A percentile compares a stretch with the other conserved stretches of the same genome.
Conservation (phyloP, 1,284 basidiomycete species). For the Cutaneotrichosporon sp. region DNA sequence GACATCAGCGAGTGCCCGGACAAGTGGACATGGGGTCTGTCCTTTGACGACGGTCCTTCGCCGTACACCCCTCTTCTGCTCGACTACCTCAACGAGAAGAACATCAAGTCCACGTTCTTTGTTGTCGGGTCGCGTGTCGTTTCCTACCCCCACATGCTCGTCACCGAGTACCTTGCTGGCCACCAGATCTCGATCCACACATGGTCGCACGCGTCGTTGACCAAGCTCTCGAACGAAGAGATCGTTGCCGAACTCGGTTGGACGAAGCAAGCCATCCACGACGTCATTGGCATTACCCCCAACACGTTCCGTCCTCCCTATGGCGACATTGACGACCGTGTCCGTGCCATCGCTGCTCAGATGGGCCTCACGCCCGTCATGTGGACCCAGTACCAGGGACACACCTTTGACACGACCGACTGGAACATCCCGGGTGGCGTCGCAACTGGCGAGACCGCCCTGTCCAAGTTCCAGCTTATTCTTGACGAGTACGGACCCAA, state of each 20-base stretch:
- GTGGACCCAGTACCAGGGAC: slow-evolving; percentile 41
- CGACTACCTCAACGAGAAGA: slow-evolving; percentile 51
- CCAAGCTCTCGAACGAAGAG: slow-evolving; percentile 74
- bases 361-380: slow-evolving; percentile 47
- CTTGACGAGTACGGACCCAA: slow-evolving; percentile 40
- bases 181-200: slow-evolving; percentile 51
- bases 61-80: slow-evolving; percentile 51
- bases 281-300: slow-evolving; percentile 69
- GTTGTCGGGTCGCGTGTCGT: slow-evolving; percentile 12
- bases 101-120: slow-evolving; percentile 55
- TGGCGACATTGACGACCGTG: slow-evolving; percentile 43
- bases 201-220: slow-evolving; percentile 56
- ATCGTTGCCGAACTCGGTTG: slow-evolving; percentile 91
- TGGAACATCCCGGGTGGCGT: slow-evolving; percentile 73
- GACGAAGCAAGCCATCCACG: slow-evolving; percentile 80
- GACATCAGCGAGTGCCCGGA: slow-evolving; percentile 74
- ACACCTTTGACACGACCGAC: slow-evolving; percentile 70
- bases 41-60: slow-evolving; percentile 54
- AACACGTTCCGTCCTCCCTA: slow-evolving; percentile 68
- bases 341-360: slow-evolving; percentile 31
- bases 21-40: slow-evolving; percentile 51
- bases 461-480: slow-evolving; percentile 48
- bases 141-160: slow-evolving; percentile 24
- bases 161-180: slow-evolving; percentile 31
- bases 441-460: slow-evolving; percentile 60